Conservation (phyloP, 495 filamentous ascomycete genomes). For the Neurospora sp. region DNA sequence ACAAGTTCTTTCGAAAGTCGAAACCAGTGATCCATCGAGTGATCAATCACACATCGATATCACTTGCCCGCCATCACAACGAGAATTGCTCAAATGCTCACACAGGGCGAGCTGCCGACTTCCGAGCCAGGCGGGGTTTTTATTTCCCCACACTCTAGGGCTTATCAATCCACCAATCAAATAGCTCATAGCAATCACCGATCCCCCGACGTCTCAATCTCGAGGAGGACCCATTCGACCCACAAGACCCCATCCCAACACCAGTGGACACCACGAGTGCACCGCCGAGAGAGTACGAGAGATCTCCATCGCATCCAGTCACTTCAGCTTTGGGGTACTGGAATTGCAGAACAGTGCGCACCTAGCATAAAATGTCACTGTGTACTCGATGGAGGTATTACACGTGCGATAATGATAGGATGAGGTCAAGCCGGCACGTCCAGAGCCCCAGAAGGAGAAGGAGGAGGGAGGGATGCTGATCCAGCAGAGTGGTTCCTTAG, state of each 20-base stretch:
- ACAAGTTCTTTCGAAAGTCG: background rate
- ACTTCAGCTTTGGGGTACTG: background rate
- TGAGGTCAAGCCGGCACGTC: background rate
- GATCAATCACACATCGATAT: background rate
- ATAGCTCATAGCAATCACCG: background rate
- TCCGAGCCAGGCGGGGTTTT: background rate
- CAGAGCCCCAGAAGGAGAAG: background rate
- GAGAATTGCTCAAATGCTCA: background rate
- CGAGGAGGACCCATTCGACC: background rate
- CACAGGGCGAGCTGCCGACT: constrained; percentile 5
- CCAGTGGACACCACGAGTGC: background rate
- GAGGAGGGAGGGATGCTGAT: background rate
- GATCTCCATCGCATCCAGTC: background rate
- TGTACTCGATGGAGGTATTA: background rate
- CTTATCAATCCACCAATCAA: background rate
- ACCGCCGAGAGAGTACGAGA: background rate
- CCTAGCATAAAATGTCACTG: background rate
- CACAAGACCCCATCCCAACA: background rate
- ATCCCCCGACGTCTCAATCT: background rate
- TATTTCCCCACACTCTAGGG: background rate
- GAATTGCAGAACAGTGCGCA: background rate
- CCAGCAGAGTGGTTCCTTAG: background rate
- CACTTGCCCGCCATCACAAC: background rate
- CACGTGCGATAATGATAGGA: background rate
- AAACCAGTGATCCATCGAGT: background rate